These are phyloP conservation scores for Croton setiger DNA, from an alignment of 441 rosid genomes.

Conservation along the genomic window DNA sequence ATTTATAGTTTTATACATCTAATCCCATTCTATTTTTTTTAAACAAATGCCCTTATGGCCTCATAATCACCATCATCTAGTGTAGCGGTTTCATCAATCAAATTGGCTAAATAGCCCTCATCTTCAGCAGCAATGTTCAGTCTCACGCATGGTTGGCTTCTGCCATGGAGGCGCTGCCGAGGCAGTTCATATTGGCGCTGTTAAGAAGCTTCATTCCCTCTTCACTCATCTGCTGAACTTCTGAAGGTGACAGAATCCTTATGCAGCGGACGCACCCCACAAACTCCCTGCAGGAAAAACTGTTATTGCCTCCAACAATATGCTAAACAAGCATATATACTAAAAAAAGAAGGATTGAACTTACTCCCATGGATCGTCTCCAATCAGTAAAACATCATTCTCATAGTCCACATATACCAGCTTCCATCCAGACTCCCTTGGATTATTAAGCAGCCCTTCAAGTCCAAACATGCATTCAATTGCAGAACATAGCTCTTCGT, in stretches of 20 bases:
- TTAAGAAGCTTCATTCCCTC: constrained; percentile 95
- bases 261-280: constrained; percentile 97
- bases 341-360: constrained; percentile 16
- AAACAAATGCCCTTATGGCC: neutral
- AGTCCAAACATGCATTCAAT: constrained; percentile 96
- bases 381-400: constrained; percentile 90
- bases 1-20: constrained; percentile 9
- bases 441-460: constrained; percentile 75
- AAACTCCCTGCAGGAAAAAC: constrained; percentile 57
- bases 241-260: constrained; percentile 91
- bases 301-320: neutral
- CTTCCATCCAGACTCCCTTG: constrained; percentile 87
- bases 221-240: constrained; percentile 98
- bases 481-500: constrained; percentile 71
- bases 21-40: neutral
- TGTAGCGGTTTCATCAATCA: neutral
- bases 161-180: constrained; percentile 32
- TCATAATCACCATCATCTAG: neutral
- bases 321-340: neutral
- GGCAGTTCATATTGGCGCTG: constrained; percentile 59
- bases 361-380: constrained; percentile 99
- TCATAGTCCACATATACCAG: constrained; percentile 95
- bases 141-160: constrained; percentile 28
- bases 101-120: neutral
- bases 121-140: neutral